Percentiles rank a stretch among this genome's conserved stretches.
Conservation (phyloP, 202 grass and related monocot species). For the Setaria italica region DNA sequence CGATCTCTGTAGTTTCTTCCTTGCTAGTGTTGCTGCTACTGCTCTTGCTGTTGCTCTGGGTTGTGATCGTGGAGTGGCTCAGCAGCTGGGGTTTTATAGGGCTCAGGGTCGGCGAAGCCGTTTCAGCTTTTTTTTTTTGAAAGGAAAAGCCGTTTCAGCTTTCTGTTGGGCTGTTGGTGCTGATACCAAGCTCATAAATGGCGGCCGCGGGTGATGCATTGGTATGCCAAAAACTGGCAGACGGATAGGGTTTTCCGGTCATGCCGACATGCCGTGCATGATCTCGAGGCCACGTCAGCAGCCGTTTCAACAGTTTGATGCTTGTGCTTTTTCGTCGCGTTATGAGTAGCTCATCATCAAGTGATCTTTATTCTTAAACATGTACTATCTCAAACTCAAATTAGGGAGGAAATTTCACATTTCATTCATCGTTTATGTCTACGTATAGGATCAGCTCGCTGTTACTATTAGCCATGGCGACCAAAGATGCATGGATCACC, state of each 20-base stretch:
- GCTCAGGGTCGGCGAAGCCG: slow-evolving; percentile 4
- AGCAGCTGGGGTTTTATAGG: slow-evolving; percentile 25
- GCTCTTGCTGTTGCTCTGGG: background rate
- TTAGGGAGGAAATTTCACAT: background rate
- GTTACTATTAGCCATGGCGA: background rate
- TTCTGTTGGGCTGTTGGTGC: background rate
- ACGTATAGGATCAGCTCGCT: background rate
- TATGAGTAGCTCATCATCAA: background rate
- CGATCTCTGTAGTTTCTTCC: background rate
- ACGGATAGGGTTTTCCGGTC: background rate
- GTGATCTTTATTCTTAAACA: background rate
- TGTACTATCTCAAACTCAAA: background rate
- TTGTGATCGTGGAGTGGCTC: background rate
- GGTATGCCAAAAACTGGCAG: slow-evolving; percentile 17
- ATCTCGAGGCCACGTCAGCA: background rate
- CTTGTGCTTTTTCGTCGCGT: background rate
- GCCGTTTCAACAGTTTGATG: background rate
- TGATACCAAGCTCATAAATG: slow-evolving; percentile 41
- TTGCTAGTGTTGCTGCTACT: background rate
- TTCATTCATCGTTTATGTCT: background rate
- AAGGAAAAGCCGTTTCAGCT: background rate
- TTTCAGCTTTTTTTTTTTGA: background rate
- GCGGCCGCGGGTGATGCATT: background rate
- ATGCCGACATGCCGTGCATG: slow-evolving; percentile 27
- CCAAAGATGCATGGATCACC: background rate